Percentiles rank a stretch among this genome's conserved stretches.
phyloP scores from a whole-genome alignment of 176 grass and related monocot genomes.

The Calamus simplicifolius region DNA sequence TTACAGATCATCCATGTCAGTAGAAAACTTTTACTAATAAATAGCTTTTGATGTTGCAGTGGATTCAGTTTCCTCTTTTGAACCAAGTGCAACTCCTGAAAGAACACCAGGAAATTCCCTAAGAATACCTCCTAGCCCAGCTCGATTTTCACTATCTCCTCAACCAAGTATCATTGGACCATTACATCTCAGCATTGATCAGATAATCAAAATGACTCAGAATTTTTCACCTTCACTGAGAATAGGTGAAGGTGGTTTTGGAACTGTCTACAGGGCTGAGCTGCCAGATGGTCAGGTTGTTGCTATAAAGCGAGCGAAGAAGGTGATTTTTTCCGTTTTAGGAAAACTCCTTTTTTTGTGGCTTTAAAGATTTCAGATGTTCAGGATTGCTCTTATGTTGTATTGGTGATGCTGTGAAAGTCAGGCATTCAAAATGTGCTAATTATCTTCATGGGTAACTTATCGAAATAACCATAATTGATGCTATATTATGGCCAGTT shows the following conservation, averaged over 20 bases:
- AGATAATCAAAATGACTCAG: constrained; percentile 71
- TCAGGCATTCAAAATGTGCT: too few relatives aligned
- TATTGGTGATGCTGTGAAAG: too few relatives aligned
- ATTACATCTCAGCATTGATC: constrained; percentile 58
- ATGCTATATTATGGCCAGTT: too few relatives aligned
- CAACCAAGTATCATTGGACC: constrained; percentile 54
- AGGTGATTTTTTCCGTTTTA: constrained; percentile 33
- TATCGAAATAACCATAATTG: too few relatives aligned
- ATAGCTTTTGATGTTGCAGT: constrained; percentile 42
- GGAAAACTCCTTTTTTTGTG: too few relatives aligned
- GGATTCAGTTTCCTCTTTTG: constrained; percentile 30
- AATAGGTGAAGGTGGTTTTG: constrained; percentile 79
- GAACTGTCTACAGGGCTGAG: constrained; percentile 72
- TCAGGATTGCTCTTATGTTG: too few relatives aligned
- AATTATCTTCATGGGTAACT: too few relatives aligned
- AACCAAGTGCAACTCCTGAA: constrained; percentile 46
- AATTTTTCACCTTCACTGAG: constrained; percentile 65
- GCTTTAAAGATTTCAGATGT: too few relatives aligned
- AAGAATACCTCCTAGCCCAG: constrained; percentile 65
- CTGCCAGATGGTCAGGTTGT: constrained; percentile 43
- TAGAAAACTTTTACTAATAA: constrained; percentile 9
- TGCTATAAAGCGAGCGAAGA: constrained; percentile 88
- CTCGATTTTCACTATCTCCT: constrained; percentile 70
- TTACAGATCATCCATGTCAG: constrained; percentile 2
- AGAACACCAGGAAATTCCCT: constrained; percentile 54